phyloP scores from a whole-genome alignment of 176 grass and related monocot species.

The Puya raimondii region DNA sequence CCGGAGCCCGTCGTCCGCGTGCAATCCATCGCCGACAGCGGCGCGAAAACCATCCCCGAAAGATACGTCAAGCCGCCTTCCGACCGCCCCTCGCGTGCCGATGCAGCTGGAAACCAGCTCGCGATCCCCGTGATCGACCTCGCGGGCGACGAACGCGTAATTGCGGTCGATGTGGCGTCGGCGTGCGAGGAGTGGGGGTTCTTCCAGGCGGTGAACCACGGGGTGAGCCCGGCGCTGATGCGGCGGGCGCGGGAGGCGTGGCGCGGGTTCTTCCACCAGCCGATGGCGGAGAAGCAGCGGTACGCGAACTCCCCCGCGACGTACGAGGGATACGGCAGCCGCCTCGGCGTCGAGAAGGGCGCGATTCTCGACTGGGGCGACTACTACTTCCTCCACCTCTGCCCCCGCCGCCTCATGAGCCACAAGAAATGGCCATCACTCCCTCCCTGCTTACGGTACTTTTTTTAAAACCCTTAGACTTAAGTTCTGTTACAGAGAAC shows the following conservation, averaged over 20 bases:
- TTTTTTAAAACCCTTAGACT: not conserved
- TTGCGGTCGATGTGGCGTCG: conserved; percentile 23
- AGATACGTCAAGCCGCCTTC: conserved; percentile 54
- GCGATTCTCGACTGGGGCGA: conserved; percentile 81
- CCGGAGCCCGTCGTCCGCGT: conserved; percentile 74
- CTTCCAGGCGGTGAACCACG: conserved; percentile 92
- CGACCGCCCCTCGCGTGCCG: conserved; percentile 20
- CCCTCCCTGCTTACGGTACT: conserved; percentile 43
- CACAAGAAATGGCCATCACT: conserved; percentile 54
- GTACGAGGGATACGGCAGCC: conserved; percentile 86
- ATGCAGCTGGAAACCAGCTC: not conserved
- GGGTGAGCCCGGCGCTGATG: conserved; percentile 33
- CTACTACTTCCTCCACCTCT: conserved; percentile 85
- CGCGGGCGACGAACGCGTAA: conserved; percentile 1
- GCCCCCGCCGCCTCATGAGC: conserved; percentile 32
- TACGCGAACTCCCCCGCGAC: conserved; percentile 70
- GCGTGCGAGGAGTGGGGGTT: conserved; percentile 82
- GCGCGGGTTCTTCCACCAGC: conserved; percentile 58
- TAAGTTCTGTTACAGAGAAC: no score
- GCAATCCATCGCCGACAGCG: conserved; percentile 62
- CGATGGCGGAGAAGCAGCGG: conserved; percentile 53
- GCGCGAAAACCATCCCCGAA: conserved; percentile 27
- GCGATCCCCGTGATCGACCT: conserved; percentile 68
- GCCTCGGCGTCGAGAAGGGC: conserved; percentile 55
- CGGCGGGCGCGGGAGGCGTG: conserved; percentile 33